Evolutionary conservation across 1,139 yeast species (phyloP), one percentile per base, ranked within the genome.

Genomic region (Scheffersomyces parashehatae): DNA sequence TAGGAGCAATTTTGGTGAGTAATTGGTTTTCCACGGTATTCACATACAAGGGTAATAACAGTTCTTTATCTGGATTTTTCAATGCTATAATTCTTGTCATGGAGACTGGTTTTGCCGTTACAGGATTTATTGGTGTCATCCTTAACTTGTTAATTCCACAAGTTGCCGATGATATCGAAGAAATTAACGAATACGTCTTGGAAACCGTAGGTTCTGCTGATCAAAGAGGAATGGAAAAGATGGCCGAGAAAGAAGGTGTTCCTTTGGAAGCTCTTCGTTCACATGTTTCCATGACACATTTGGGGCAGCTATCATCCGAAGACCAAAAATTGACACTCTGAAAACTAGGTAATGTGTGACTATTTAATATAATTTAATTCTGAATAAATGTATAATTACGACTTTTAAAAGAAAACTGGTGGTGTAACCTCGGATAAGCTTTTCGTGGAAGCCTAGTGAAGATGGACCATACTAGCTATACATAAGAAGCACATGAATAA

Each of bases 31-130:
- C 72, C 42, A 59, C 73, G 51, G 83, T 89, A 24, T 89, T 90
- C 71, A 85, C 95, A 29, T 89, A 90, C 66, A 47, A 58, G 8
- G 97, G 97, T 35, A 60, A 53, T 54, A 88, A 89, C 72, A 65
- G 60, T 31, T 73, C 84, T 2, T 73, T 88, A 45, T 55, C 62
- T 43, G 96, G 97, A 14, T 85, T 90, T 68, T 70, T 81, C 51
- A 81, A 88, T 60, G 97, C 97, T 45, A 85, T 90, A 51, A 75
- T 79, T 38, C 78, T 90, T 51, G 89, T 90, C 40, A 81, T 88
- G 86, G 93, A 88, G 63, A 86, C 96, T 16, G 91, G 95, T 34
- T 89, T 85, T 60, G 95, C 96, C 29, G 71, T 89, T 41, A 79
- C 93, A 28, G 97, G 96, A 13, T 74, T 90, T 54, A 56, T 88